Evolutionary conservation across 352 stramenopile species (phyloP).

Genomic region (Globisporangium polare): DNA sequence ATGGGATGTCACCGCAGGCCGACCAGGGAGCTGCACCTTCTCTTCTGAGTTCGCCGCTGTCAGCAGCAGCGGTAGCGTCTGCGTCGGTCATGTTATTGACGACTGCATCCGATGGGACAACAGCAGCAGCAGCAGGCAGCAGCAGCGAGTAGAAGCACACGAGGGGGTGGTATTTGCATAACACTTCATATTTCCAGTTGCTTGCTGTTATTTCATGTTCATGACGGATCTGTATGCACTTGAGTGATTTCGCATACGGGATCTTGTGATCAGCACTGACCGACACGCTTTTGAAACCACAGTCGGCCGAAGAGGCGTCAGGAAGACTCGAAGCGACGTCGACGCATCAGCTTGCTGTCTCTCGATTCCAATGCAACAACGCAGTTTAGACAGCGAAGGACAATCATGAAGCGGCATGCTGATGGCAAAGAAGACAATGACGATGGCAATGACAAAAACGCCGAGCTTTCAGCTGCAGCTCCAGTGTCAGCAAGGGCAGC

Average conservation of each 20-base stretch:
- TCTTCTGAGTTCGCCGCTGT: neutral
- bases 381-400: neutral
- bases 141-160: neutral
- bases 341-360: neutral
- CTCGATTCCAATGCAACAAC: neutral
- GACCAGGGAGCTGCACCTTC: neutral
- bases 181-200: neutral
- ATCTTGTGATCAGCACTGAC: neutral
- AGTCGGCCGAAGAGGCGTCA: neutral
- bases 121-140: neutral
- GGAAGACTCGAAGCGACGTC: neutral
- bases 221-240: no score
- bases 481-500: neutral
- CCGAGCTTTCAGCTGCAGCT: slow-evolving; percentile 1
- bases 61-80: neutral
- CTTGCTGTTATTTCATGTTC: neutral
- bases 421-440: slow-evolving; percentile 11
- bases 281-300: neutral
- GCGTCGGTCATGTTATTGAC: neutral
- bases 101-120: neutral
- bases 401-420: slow-evolving; percentile 30
- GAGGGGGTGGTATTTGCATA: neutral
- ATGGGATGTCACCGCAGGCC: neutral
- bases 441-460: neutral
- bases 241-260: no score